Percentiles rank a stretch among this genome's conserved stretches.
Evolutionary conservation across 768 basidiomycete genomes (phyloP).

Genomic region (Lentinula sp.): DNA sequence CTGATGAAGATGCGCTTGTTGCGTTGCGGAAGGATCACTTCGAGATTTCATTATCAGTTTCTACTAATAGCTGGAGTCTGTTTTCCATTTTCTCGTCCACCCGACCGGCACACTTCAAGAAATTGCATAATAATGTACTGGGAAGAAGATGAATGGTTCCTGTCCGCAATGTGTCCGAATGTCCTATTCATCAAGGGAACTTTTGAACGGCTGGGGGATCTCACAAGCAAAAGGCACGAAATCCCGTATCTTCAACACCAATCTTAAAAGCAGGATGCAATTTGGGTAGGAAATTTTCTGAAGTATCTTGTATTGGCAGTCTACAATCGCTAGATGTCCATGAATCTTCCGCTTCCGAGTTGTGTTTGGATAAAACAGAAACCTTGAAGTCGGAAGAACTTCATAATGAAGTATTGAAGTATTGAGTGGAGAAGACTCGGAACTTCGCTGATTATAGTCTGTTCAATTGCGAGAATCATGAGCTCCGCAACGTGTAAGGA

Average conservation of each 20-base stretch:
- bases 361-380: neutral
- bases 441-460: neutral
- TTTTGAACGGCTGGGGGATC: too few relatives aligned
- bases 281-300: neutral
- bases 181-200: too few relatives aligned
- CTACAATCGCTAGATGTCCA: neutral
- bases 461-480: neutral
- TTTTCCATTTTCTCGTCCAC: too few relatives aligned
- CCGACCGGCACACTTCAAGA: too few relatives aligned
- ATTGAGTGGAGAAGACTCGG: neutral
- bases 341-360: neutral
- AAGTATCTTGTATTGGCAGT: neutral
- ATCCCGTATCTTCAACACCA: neutral
- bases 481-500: neutral
- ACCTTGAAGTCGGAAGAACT: neutral
- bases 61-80: too few relatives aligned
- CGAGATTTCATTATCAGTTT: too few relatives aligned
- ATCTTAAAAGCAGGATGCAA: neutral
- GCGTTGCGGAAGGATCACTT: too few relatives aligned
- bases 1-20: neutral
- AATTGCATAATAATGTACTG: too few relatives aligned
- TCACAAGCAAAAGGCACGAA: too few relatives aligned
- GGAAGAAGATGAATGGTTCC: too few relatives aligned
- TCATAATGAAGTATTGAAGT: neutral
- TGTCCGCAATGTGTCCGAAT: too few relatives aligned